phyloP scores from a whole-genome alignment of 495 filamentous ascomycete species.

The Bacidia gigantensis region DNA sequence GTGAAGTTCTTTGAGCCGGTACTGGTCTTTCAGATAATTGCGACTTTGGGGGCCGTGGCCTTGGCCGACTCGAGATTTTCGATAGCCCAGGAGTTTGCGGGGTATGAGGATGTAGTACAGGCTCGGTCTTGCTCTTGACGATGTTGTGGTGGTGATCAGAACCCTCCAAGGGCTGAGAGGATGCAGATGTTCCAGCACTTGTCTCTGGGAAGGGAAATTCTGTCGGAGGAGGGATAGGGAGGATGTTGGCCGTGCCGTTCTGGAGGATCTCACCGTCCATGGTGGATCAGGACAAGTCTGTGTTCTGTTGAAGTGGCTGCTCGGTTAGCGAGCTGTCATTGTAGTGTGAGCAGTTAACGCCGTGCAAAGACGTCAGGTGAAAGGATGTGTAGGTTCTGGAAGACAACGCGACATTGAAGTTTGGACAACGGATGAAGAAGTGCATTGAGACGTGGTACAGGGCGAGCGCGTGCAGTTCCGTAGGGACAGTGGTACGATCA shows the following conservation, averaged over 20 bases:
- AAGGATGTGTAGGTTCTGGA: no score
- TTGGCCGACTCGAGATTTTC: neutral
- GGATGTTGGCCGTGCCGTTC: conserved; percentile 4
- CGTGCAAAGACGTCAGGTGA: no score
- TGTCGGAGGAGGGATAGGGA: conserved; percentile 17
- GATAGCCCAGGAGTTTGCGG: neutral
- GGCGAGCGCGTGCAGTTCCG: no score
- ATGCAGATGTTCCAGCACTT: conserved; percentile 6
- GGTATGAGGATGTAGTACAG: neutral
- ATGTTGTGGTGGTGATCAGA: neutral
- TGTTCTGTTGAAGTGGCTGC: neutral
- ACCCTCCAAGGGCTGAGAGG: conserved; percentile 2
- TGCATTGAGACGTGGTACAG: no score
- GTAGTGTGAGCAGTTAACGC: no score
- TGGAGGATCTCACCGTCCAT: neutral
- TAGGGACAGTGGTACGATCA: no score
- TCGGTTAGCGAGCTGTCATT: neutral
- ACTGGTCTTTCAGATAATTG: conserved; percentile 11
- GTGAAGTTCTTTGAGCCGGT: conserved; percentile 7
- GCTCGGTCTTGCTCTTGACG: neutral
- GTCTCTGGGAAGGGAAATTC: conserved; percentile 16
- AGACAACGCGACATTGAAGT: no score
- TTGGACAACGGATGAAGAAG: no score
- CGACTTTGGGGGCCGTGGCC: conserved; percentile 6
- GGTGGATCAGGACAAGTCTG: neutral